Evolutionary conservation across 148 eudicot species (phyloP).

Genomic region (Simmondsia chinensis): DNA sequence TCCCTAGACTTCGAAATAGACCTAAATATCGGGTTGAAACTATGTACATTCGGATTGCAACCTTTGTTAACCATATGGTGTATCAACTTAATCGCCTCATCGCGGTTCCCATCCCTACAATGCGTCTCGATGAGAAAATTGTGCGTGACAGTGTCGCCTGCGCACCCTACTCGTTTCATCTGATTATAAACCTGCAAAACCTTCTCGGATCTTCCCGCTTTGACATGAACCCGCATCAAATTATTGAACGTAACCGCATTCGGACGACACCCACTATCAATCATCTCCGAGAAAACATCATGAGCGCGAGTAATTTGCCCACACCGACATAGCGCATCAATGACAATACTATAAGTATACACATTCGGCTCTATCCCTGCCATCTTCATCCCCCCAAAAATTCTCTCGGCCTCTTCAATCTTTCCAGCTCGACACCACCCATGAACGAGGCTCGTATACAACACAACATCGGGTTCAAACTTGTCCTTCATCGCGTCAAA

Average conservation of each 20-base stretch:
- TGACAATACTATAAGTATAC: slow-evolving; percentile 58
- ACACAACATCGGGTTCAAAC: slow-evolving; percentile 59
- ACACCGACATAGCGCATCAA: slow-evolving; percentile 75
- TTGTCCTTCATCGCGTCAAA: slow-evolving; percentile 53
- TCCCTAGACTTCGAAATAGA: slow-evolving; percentile 40
- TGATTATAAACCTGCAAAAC: slow-evolving; percentile 83
- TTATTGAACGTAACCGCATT: slow-evolving; percentile 78
- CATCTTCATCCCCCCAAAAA: slow-evolving; percentile 70
- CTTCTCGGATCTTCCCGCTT: slow-evolving; percentile 58
- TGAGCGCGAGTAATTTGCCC: slow-evolving; percentile 84
- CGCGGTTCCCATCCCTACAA: slow-evolving; percentile 67
- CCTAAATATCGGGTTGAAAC: slow-evolving; percentile 69
- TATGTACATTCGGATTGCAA: slow-evolving; percentile 43
- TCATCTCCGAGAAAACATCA: slow-evolving; percentile 88
- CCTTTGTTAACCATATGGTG: slow-evolving; percentile 62
- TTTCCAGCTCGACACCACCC: slow-evolving; percentile 83
- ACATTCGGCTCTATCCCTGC: slow-evolving; percentile 76
- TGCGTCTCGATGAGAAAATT: slow-evolving; percentile 68
- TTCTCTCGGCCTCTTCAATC: slow-evolving; percentile 64
- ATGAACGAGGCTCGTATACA: slow-evolving; percentile 66
- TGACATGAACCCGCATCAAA: slow-evolving; percentile 84
- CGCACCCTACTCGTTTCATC: slow-evolving; percentile 63
- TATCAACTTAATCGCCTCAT: slow-evolving; percentile 67
- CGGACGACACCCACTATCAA: slow-evolving; percentile 60
- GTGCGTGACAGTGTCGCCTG: slow-evolving; percentile 59